Conservation (phyloP, 2,329 filamentous ascomycete genomes). For the Verticillium isaacii region DNA sequence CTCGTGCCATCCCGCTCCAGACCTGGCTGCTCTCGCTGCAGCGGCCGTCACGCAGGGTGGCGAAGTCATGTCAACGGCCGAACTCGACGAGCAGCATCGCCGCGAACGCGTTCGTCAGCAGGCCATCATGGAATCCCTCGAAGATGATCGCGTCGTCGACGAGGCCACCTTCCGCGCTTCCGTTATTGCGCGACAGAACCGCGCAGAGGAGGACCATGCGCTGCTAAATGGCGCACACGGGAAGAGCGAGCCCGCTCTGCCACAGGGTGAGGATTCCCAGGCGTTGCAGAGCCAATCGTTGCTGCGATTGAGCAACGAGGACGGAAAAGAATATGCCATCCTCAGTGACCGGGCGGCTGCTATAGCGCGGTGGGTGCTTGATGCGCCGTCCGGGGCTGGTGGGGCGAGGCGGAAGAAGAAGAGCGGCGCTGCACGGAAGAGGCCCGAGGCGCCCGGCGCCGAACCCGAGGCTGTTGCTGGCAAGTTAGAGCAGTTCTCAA, state of each 20-base stretch:
- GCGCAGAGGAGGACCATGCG: constrained; percentile 48
- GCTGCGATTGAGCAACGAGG: constrained; percentile 60
- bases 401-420: constrained; percentile 33
- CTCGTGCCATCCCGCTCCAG: constrained; percentile 17
- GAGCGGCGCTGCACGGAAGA: constrained; percentile 1
- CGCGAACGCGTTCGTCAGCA: constrained; percentile 58
- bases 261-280: not conserved
- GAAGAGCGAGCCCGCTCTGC: constrained; percentile 16
- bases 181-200: constrained; percentile 54
- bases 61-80: constrained; percentile 19
- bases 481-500: not conserved
- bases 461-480: not conserved
- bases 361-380: constrained; percentile 64
- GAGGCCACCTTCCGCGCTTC: constrained; percentile 61
- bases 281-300: constrained; percentile 7
- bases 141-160: constrained; percentile 64
- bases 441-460: not conserved
- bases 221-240: constrained; percentile 14
- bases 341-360: constrained; percentile 64
- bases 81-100: constrained; percentile 46
- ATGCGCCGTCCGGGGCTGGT: constrained; percentile 42
- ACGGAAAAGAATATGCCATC: constrained; percentile 65
- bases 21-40: constrained; percentile 24
- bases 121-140: constrained; percentile 62
- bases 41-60: constrained; percentile 23